Conservation (phyloP, 371 early-diverging fungal species). For the Conidiobolus incongruus region DNA sequence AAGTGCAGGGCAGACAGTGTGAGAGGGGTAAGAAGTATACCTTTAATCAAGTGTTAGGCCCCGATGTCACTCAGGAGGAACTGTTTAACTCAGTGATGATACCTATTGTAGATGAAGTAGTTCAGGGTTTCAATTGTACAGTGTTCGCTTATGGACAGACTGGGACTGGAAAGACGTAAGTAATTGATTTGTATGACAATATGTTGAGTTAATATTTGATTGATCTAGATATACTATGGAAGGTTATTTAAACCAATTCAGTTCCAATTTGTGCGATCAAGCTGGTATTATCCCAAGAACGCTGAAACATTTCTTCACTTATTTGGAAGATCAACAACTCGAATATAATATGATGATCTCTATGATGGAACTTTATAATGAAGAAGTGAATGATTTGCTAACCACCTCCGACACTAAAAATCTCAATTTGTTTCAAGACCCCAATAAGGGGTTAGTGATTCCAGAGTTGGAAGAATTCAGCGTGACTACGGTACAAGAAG, state of each 20-base stretch:
- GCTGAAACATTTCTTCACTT: slow-evolving; percentile 57
- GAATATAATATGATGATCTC: slow-evolving; percentile 65
- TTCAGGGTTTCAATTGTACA: slow-evolving; percentile 71
- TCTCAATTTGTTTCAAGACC: slow-evolving; percentile 47
- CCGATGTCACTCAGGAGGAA: slow-evolving; percentile 49
- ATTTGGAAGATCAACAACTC: slow-evolving; percentile 21
- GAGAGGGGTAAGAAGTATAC: no score
- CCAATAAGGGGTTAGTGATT: slow-evolving; percentile 40
- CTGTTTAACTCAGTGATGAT: slow-evolving; percentile 66
- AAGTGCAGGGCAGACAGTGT: slow-evolving; percentile 31
- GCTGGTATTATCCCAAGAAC: slow-evolving; percentile 87
- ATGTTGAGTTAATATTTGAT: slow-evolving; percentile 4
- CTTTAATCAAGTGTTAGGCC: slow-evolving; percentile 86
- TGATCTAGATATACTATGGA: slow-evolving; percentile 44
- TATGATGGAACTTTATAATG: slow-evolving; percentile 95
- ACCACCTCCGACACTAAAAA: slow-evolving; percentile 14
- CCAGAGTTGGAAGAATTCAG: slow-evolving; percentile 55
- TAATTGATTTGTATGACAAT: slow-evolving; percentile 2
- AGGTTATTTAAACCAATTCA: slow-evolving; percentile 33
- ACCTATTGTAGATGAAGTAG: slow-evolving; percentile 66
- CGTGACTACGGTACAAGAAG: slow-evolving; percentile 48
- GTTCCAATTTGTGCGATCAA: slow-evolving; percentile 9
- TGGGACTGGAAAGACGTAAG: slow-evolving; percentile 75
- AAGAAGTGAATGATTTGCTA: slow-evolving; percentile 85
- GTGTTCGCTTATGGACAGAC: slow-evolving; percentile 93